Base-by-base conservation (phyloP, 805 yeast genomes). In the Starmerella sp. region DNA sequence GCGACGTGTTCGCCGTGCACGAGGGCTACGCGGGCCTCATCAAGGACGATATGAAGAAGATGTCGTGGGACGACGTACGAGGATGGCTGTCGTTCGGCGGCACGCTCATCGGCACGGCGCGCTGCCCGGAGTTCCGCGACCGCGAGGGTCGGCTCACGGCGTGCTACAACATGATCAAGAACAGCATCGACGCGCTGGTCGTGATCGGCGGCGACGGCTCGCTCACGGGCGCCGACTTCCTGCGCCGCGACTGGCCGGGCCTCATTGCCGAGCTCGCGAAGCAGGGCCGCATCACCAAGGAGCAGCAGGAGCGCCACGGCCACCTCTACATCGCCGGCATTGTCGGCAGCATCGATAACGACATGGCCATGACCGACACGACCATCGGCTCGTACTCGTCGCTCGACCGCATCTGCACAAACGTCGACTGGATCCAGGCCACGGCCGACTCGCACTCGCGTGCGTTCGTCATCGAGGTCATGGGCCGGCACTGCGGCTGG, bases 401-500 rank as follows among this genome's bases (percentile, higher is more conserved):
- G 5, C 77, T 93, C 63, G 96, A 85, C 61, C 77, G 98, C 68
- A 93, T 93, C 63, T 85, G 95, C 71, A 86, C 88, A 70, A 83
- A 87, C 75, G 89, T 93, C 59, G 97, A 93, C 71, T 91, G 88
- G 73, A 93, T 93, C 62, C 97, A 90, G 70, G 96, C 97, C 52
- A 93, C 98, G 38, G 98, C 98, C 15, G 81, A 86, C 62, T 91
- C 97, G 2, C 98, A 93, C 70, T 87, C 96, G 13, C 81, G 98
- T 66, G 98, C 98, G 7, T 93, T 93, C 69, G 96, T 93, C 45
- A 86, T 93, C 57, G 98, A 93, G 70, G 98, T 93, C 42, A 93
- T 93, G 98, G 98, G 98, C 59, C 82, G 98, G 67, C 97, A 93
- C 70, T 93, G 98, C 76, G 98, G 98, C 60, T 93, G 98, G 98